Base-by-base conservation (phyloP, 495 filamentous ascomycete species). In the Zalerion maritima region DNA sequence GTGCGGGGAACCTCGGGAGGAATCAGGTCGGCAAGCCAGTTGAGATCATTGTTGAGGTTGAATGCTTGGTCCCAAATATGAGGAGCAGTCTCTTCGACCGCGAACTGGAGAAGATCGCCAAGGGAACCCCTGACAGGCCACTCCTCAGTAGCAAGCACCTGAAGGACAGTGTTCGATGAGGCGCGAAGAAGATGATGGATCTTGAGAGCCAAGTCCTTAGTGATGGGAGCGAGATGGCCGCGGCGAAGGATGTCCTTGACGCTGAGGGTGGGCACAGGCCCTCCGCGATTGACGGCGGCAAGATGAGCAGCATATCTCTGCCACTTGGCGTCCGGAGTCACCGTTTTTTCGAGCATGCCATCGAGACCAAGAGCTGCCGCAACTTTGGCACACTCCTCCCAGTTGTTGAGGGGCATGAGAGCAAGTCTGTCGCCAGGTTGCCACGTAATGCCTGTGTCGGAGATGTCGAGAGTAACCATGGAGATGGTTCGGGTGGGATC, bases 61-160 rank as follows among this genome's bases (percentile, higher is more conserved):
- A 67, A 65, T 1, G 60, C 60, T 18, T 49, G 46, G 34, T 67
- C 57, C 62, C 62, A 65, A 23, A 64, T 52, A 12, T 54, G 54
- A 13, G 48, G 37, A 25, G 55, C 46, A 7, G 61, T 62, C 25
- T 63, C 60, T 10, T 50, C 17, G 18, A 58, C 47, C 3, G 61
- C 62, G 24, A 42, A 40, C 28, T 56, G 52, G 3, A 67, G 43
- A 3, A 65, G 36, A 26, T 65, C 59, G 0, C 60, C 60, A 2
- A 67, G 48, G 4, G 56, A 53, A 9, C 57, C 61, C 24, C 54
- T 45, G 11, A 67, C 50, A 1, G 61, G 60, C 60, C 60, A 65
- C 27, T 59, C 49, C 0, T 63, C 52, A 0, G 59, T 60, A 5
- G 59, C 52, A 10, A 65, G 46, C 10, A 64, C 52, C 38, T 60